A percentile compares a stretch with the other conserved stretches of the same genome.
Conservation (phyloP, 257 asterid species). For the Scutellaria galericulata region DNA sequence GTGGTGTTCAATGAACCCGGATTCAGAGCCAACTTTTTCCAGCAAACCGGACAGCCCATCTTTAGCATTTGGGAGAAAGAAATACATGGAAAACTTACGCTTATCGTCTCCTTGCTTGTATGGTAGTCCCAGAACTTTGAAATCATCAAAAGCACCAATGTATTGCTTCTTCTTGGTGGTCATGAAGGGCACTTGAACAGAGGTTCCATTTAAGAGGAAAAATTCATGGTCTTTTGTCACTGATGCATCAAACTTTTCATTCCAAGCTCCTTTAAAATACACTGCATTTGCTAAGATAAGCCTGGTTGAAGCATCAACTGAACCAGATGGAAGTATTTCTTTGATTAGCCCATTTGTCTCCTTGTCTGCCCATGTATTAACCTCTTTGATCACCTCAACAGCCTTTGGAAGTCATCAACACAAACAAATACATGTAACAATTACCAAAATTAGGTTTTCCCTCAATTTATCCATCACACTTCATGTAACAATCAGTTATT, state of each 20-base stretch:
- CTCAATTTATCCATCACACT: neutral
- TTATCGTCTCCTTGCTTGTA: conserved; percentile 54
- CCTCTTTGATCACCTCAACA: conserved; percentile 43
- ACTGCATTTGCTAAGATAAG: conserved; percentile 56
- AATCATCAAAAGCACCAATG: conserved; percentile 42
- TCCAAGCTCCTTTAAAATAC: conserved; percentile 62
- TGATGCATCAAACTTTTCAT: conserved; percentile 51
- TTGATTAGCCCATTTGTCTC: conserved; percentile 58
- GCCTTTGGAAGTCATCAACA: conserved; percentile 37
- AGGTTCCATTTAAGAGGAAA: conserved; percentile 47
- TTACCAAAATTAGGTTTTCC: neutral
- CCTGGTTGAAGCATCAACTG: conserved; percentile 51
- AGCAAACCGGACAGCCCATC: conserved; percentile 45
- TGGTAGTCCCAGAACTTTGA: conserved; percentile 50
- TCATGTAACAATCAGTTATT: neutral
- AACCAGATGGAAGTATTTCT: conserved; percentile 50
- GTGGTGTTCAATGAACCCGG: conserved; percentile 48
- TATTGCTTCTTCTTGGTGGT: conserved; percentile 51
- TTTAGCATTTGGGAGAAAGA: conserved; percentile 52
- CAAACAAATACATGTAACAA: conserved; percentile 1
- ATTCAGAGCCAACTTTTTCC: conserved; percentile 40
- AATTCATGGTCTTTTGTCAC: conserved; percentile 45
- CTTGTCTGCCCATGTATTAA: conserved; percentile 59
- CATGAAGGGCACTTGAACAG: conserved; percentile 57
- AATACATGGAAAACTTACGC: conserved; percentile 53